Evolutionary conservation across 2,329 filamentous ascomycete species (phyloP).

Genomic region (Daldinia eschscholtzii): DNA sequence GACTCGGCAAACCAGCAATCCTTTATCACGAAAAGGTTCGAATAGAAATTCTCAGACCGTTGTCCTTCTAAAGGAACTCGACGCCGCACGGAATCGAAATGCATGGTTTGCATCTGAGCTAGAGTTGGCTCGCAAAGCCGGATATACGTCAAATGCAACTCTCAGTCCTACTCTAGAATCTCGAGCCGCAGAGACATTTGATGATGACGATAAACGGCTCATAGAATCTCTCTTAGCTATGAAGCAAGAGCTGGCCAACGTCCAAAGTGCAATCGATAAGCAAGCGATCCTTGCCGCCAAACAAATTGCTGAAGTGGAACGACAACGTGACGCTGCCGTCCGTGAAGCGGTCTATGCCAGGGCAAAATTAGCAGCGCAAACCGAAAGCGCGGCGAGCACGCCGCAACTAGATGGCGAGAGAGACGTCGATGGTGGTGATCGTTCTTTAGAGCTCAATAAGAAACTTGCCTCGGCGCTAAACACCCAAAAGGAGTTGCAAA

Average conservation of each 20-base stretch:
- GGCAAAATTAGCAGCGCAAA: conserved; percentile 86
- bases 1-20: conserved; percentile 67
- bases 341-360: conserved; percentile 96
- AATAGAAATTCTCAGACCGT: conserved; percentile 75
- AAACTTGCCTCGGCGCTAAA: conserved; percentile 87
- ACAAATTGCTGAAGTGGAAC: conserved; percentile 93
- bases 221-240: conserved; percentile 94
- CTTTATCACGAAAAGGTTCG: conserved; percentile 71
- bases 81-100: conserved; percentile 85
- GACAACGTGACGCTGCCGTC: conserved; percentile 93
- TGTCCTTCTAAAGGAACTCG: conserved; percentile 86
- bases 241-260: conserved; percentile 88
- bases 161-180: conserved; percentile 81
- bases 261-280: conserved; percentile 89
- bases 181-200: conserved; percentile 81
- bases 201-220: conserved; percentile 90
- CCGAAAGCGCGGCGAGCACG: conserved; percentile 71
- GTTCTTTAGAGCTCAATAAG: conserved; percentile 79
- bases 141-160: conserved; percentile 80
- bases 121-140: conserved; percentile 88
- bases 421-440: conserved; percentile 68
- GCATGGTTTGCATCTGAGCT: conserved; percentile 98
- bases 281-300: conserved; percentile 88
- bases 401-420: conserved; percentile 71
- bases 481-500: conserved; percentile 82